phyloP scores from a whole-genome alignment of 2,329 filamentous ascomycete genomes.

The Penicillium sp. region DNA sequence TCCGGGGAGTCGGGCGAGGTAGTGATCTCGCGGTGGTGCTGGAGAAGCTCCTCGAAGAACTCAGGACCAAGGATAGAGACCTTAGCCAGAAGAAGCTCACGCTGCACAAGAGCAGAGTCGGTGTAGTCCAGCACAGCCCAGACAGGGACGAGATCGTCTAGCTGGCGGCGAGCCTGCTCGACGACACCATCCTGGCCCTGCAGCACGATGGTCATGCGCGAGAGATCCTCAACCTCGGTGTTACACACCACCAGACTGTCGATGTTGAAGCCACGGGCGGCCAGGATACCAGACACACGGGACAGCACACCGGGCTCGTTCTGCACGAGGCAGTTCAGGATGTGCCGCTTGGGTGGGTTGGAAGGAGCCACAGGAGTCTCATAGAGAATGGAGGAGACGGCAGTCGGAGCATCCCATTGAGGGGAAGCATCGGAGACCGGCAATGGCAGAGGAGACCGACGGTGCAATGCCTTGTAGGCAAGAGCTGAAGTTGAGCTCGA shows the following conservation, averaged over 20 bases:
- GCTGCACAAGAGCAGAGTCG: conserved; percentile 84
- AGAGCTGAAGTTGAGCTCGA: conserved; percentile 81
- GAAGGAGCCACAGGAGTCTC: conserved; percentile 85
- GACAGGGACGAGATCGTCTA: conserved; percentile 95
- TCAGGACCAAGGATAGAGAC: conserved; percentile 95
- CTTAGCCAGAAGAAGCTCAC: conserved; percentile 92
- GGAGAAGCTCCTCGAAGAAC: conserved; percentile 95
- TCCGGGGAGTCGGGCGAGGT: conserved; percentile 45
- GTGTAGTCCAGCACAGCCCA: conserved; percentile 99
- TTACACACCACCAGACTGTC: conserved; percentile 97
- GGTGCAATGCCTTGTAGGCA: conserved; percentile 94
- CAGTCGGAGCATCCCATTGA: conserved; percentile 84
- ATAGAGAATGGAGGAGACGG: conserved; percentile 97
- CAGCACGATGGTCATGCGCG: conserved; percentile 97
- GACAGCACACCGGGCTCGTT: conserved; percentile 98
- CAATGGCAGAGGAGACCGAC: conserved; percentile 80
- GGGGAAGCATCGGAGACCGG: conserved; percentile 71
- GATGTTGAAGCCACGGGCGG: conserved; percentile 97
- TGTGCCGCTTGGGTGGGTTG: conserved; percentile 85
- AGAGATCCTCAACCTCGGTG: conserved; percentile 94
- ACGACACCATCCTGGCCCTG: conserved; percentile 95
- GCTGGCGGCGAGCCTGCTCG: conserved; percentile 90
- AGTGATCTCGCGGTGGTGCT: conserved; percentile 91
- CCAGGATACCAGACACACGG: conserved; percentile 91
- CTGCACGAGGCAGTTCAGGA: conserved; percentile 97